phyloP scores from a whole-genome alignment of 345 rosid genomes.

The Eucalyptus dawsonii region DNA sequence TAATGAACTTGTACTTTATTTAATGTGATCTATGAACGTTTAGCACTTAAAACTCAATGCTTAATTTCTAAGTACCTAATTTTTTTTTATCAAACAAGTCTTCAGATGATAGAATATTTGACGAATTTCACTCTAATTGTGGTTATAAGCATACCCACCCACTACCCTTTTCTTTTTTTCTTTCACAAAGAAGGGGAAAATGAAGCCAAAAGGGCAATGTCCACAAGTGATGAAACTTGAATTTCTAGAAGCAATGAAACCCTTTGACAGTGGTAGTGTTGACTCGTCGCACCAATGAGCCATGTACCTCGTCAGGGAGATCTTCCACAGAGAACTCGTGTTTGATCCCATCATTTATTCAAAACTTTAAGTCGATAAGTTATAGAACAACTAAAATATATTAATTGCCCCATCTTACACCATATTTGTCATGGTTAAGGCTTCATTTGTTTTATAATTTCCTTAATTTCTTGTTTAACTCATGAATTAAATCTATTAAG shows the following conservation, averaged over 20 bases:
- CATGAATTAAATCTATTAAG: neutral
- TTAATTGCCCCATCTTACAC: neutral
- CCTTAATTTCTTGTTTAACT: neutral
- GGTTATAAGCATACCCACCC: neutral
- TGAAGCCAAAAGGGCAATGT: neutral
- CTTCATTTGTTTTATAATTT: neutral
- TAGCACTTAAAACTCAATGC: neutral
- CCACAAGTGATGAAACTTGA: neutral
- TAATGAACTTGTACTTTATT: too few relatives aligned
- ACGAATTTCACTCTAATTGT: neutral
- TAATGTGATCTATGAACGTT: neutral
- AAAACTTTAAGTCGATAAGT: neutral
- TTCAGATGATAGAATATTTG: neutral
- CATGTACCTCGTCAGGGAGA: neutral
- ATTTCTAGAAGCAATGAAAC: neutral
- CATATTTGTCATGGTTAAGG: neutral
- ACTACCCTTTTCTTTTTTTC: neutral
- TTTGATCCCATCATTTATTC: neutral
- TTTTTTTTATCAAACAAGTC: neutral
- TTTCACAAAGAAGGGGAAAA: neutral
- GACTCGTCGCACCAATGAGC: neutral
- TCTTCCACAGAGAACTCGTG: neutral
- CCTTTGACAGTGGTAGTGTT: neutral
- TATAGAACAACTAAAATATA: neutral
- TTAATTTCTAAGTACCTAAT: too few relatives aligned